A percentile compares a stretch with the other conserved stretches of the same genome.
phyloP scores from a whole-genome alignment of 2,329 filamentous ascomycete species.

The Didymella glomerata region DNA sequence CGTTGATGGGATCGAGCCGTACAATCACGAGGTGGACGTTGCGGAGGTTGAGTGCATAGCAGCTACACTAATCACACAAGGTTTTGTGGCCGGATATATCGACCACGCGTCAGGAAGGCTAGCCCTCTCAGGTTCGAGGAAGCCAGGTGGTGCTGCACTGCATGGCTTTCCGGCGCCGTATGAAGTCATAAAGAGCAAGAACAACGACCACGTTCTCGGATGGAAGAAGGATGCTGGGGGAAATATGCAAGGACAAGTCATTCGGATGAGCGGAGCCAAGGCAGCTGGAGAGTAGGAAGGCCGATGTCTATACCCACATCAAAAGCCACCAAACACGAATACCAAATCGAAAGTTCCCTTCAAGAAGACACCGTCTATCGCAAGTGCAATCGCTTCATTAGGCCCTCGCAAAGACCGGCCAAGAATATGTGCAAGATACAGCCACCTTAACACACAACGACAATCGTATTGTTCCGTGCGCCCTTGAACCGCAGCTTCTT shows the following conservation, averaged over 20 bases:
- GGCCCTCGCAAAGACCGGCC: neutral
- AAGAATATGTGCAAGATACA: neutral
- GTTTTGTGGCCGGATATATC: constrained; percentile 83
- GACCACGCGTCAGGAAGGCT: constrained; percentile 79
- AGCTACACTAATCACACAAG: constrained; percentile 79
- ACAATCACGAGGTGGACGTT: constrained; percentile 58
- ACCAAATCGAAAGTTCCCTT: neutral
- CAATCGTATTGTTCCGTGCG: neutral
- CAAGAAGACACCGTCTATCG: neutral
- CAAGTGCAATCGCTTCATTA: neutral
- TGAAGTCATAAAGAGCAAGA: constrained; percentile 70
- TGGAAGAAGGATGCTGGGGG: constrained; percentile 67
- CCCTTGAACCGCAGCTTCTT: neutral
- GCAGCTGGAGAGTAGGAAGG: constrained; percentile 49
- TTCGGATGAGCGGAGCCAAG: constrained; percentile 65
- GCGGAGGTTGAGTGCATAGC: constrained; percentile 80
- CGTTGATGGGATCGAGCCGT: constrained; percentile 39
- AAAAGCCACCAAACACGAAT: neutral
- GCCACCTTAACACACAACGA: neutral
- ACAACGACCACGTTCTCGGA: constrained; percentile 72
- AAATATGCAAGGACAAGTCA: constrained; percentile 58
- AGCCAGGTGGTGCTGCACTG: constrained; percentile 61
- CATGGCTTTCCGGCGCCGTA: constrained; percentile 81
- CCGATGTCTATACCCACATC: constrained; percentile 20
- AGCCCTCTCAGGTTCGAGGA: constrained; percentile 79